A percentile compares a stretch with the other conserved stretches of the same genome.
These are phyloP conservation scores for Brassica rapa DNA, from an alignment of 345 rosid genomes.

Conservation along the genomic window DNA sequence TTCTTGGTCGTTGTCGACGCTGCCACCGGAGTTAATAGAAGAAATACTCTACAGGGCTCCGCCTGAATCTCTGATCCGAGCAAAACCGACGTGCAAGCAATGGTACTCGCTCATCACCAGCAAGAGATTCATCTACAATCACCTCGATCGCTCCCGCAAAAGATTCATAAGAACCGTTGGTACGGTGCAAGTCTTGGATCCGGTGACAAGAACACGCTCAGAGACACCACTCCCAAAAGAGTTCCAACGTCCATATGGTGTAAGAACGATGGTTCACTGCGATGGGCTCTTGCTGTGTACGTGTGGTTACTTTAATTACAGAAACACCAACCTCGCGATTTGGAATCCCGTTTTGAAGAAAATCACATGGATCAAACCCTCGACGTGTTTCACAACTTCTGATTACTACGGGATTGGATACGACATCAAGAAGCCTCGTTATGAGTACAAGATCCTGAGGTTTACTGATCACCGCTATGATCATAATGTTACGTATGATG, in stretches of 20 bases:
- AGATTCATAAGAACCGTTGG: not conserved
- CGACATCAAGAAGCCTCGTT: not conserved
- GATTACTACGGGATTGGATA: slow-evolving; percentile 7
- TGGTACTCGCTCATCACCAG: not conserved
- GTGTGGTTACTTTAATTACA: not conserved
- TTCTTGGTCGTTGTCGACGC: not conserved
- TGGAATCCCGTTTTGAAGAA: not conserved
- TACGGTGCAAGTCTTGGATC: not conserved
- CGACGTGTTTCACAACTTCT: not conserved
- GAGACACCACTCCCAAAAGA: not conserved
- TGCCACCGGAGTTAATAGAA: not conserved
- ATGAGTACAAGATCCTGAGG: not conserved
- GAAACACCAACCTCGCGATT: not conserved
- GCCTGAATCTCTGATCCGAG: not conserved
- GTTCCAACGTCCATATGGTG: not conserved
- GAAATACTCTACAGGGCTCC: not conserved
- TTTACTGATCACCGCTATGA: not conserved
- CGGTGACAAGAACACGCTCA: not conserved
- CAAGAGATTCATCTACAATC: not conserved
- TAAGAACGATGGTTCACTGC: not conserved
- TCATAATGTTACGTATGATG: not conserved
- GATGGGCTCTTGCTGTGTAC: not conserved
- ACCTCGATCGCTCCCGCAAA: not conserved
- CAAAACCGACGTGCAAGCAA: not conserved
- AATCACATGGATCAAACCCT: not conserved